Percentiles rank a stretch among this genome's conserved stretches.
Evolutionary conservation across 176 grass and related monocot genomes (phyloP).

Genomic region (Raddia distichophylla): DNA sequence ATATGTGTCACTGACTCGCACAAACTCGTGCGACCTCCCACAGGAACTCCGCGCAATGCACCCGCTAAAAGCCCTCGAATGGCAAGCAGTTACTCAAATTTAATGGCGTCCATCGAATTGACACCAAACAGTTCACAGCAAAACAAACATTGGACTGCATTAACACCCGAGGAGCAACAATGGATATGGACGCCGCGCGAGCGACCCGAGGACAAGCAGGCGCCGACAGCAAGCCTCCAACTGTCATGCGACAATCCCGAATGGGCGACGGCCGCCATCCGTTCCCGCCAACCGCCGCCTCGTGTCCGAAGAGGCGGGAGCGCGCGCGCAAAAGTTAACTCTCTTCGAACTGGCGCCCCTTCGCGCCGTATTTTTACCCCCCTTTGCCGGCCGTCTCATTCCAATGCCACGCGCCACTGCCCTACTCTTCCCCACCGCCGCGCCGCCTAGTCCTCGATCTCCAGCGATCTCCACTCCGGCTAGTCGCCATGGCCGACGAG

Average conservation of each 20-base stretch:
- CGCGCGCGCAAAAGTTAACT: neutral
- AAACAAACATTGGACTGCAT: too few relatives aligned
- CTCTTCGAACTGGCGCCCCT: neutral
- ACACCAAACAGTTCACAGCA: too few relatives aligned
- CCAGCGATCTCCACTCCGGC: neutral
- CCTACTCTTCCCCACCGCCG: neutral
- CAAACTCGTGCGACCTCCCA: too few relatives aligned
- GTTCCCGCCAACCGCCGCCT: neutral
- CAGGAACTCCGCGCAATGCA: too few relatives aligned
- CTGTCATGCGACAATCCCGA: neutral
- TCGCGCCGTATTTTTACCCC: neutral
- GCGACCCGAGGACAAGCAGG: too few relatives aligned
- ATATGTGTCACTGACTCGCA: too few relatives aligned
- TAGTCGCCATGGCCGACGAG: constrained; percentile 18
- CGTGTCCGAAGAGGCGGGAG: neutral
- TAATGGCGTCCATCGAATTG: too few relatives aligned
- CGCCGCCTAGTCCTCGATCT: neutral
- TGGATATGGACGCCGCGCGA: too few relatives aligned
- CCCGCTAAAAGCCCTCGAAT: too few relatives aligned
- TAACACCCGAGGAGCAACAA: too few relatives aligned
- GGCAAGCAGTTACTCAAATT: too few relatives aligned
- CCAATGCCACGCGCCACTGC: neutral
- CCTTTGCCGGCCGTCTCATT: neutral
- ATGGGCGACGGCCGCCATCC: neutral
- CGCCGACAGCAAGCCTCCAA: neutral